A percentile compares a stretch with the other conserved stretches of the same genome.
Conservation (phyloP, 176 grass and related monocot genomes). For the Rhynchospora pubera region DNA sequence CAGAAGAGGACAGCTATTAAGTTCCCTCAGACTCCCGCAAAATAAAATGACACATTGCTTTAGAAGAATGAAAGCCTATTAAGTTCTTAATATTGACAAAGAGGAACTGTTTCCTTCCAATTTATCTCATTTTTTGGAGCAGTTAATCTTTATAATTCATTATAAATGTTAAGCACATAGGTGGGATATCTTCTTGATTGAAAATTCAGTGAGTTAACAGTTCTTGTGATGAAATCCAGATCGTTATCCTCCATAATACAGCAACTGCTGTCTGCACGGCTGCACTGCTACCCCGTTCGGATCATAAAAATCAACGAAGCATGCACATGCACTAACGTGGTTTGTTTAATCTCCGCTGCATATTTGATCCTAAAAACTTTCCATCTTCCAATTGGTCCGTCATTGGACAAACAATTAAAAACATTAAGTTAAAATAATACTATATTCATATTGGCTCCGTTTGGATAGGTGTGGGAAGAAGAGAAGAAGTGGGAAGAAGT, state of each 20-base stretch:
- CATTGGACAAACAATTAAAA: background rate
- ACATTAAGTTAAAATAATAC: background rate
- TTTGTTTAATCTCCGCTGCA: background rate
- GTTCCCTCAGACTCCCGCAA: conserved; percentile 16
- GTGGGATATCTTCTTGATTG: background rate
- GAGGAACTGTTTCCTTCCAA: background rate
- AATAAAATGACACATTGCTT: background rate
- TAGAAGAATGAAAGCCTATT: conserved; percentile 11
- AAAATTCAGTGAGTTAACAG: background rate
- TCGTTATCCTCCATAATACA: background rate
- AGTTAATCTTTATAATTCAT: conserved; percentile 1
- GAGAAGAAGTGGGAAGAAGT: too few relatives aligned
- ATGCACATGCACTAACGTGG: background rate
- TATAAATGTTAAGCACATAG: background rate
- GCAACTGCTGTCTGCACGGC: background rate
- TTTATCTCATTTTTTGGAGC: conserved; percentile 14
- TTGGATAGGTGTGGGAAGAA: too few relatives aligned
- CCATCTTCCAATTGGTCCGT: background rate
- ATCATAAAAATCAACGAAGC: background rate
- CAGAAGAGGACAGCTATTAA: conserved; percentile 82
- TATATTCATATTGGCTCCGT: too few relatives aligned
- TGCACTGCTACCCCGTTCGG: background rate
- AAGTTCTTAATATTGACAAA: conserved; percentile 22
- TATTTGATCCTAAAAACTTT: background rate
- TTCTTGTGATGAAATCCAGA: background rate